Evolutionary conservation across 2,329 filamentous ascomycete genomes (phyloP), one percentile per base, ranked within the genome.

Genomic region (Parastagonospora nodorum): DNA sequence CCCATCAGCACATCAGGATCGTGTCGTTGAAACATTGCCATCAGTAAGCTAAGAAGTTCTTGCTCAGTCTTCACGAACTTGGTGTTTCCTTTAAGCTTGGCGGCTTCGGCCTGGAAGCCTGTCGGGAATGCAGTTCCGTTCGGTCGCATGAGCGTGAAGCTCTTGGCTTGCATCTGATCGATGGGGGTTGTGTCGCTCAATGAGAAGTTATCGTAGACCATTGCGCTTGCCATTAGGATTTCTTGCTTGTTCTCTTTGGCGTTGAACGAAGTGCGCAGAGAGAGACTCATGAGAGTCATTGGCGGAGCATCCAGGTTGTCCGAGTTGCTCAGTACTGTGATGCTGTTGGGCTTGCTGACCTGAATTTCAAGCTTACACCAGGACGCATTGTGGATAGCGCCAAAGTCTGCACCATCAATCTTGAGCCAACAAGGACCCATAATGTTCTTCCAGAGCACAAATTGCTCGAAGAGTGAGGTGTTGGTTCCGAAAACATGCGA

Each of bases 361-460:
- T 89, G 83, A 42, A 96, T 86, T 74, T 99, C 94, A 9, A 99
- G 84, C 75, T 97, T 97, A 80, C 94, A 97, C 84, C 95, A 94
- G 0, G 94, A 99, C 9, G 92, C 89, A 64, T 97, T 97, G 74
- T 91, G 93, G 60, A 97, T 82, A 5, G 88, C 81, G 14, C 83
- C 82, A 69, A 96, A 97, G 71, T 97, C 87, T 28, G 89, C 89
- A 60, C 89, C 88, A 59, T 92, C 84, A 48, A 99, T 94, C 69
- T 88, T 92, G 39, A 99, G 83, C 94, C 94, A 99, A 73, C 94
- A 97, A 28, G 94, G 94, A 1, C 94, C 94, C 93, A 97, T 99
- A 63, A 99, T 90, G 69, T 96, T 96, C 77, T 97, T 97, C 89
- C 92, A 97, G 5, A 99, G 82, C 15, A 99, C 94, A 69, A 99